Base-by-base conservation (phyloP, 2,329 filamentous ascomycete species). In the Penicillium sp. region DNA sequence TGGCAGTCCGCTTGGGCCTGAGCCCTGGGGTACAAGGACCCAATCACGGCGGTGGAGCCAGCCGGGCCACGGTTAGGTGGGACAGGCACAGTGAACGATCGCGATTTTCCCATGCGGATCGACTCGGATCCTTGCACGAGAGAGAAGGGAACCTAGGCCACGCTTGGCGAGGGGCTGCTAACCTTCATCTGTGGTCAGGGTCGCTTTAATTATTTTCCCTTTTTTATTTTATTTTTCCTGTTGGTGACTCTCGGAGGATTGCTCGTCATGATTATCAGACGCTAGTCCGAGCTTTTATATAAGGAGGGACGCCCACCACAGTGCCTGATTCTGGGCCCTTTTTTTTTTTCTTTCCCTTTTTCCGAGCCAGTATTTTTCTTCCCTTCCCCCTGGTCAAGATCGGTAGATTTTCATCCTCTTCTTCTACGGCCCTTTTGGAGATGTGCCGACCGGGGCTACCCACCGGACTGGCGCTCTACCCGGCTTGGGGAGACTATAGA, bases 71-170 rank as follows among this genome's bases (percentile, higher is more conserved):
- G 53, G 55, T 36, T 59, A 61, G 62, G 61, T 64, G 62, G 62
- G 62, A 65, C 63, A 65, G 63, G 58, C 53, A 65, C 60, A 57
- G 49, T 42, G 39, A 64, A 55, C 52, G 57, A 59, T 56, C 46
- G 56, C 55, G 53, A 54, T 48, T 60, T 59, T 60, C 56, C 54
- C 51, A 61, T 58, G 54, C 60, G 60, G 60, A 62, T 61, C 58
- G 50, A 60, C 55, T 63, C 62, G 58, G 62, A 63, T 62, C 57
- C 60, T 59, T 59, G 60, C 56, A 59, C 59, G 49, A 50, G 47
- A 36, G 37, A 51, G 39, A 50, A 49, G 47, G 50, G 46, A 61
- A 59, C 45, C 43, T 37, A 34, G 52, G 18, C 49, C 43, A 49
- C 34, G 45, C 48, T 58, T 49, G 43, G 48, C 44, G 37, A 33